phyloP scores from a whole-genome alignment of 1,284 basidiomycete genomes.

The Papiliotrema laurentii region DNA sequence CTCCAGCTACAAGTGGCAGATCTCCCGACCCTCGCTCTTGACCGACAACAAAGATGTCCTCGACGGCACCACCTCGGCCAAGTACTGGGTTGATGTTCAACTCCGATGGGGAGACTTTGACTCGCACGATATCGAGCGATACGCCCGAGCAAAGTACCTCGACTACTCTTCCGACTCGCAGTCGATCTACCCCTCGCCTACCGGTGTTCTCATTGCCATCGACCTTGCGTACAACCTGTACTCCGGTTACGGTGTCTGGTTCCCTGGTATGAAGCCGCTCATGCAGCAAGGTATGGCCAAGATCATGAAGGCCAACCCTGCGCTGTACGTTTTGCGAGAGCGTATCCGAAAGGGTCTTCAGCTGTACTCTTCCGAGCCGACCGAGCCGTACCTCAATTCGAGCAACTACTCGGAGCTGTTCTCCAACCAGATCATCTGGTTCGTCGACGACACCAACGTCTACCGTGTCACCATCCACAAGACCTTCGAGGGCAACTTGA shows the following conservation, averaged over 20 bases:
- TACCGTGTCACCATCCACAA: conserved; percentile 99
- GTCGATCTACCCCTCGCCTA: conserved; percentile 97
- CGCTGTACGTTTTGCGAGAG: conserved; percentile 95
- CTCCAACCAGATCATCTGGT: conserved; percentile 99
- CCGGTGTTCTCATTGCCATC: conserved; percentile 97
- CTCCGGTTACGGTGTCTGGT: conserved; percentile 99
- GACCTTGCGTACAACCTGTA: conserved; percentile 95
- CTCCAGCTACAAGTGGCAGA: conserved; percentile 98
- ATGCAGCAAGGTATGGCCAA: conserved; percentile 99
- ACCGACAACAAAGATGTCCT: conserved; percentile 95
- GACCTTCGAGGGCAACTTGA: conserved; percentile 99
- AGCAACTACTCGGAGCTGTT: conserved; percentile 92
- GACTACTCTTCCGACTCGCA: conserved; percentile 78
- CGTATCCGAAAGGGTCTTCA: conserved; percentile 98
- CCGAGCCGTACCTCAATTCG: conserved; percentile 91
- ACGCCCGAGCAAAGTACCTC: conserved; percentile 96
- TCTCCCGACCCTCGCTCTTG: conserved; percentile 89
- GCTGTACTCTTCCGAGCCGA: conserved; percentile 97
- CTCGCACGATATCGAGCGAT: conserved; percentile 95
- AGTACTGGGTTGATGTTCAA: conserved; percentile 99
- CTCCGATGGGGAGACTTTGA: conserved; percentile 99
- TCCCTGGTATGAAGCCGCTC: conserved; percentile 96
- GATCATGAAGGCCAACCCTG: conserved; percentile 81
- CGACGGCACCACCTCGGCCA: conserved; percentile 95
- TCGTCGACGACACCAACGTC: conserved; percentile 99